Base-by-base conservation (phyloP, 495 filamentous ascomycete species). In the Aspergillus affinis region DNA sequence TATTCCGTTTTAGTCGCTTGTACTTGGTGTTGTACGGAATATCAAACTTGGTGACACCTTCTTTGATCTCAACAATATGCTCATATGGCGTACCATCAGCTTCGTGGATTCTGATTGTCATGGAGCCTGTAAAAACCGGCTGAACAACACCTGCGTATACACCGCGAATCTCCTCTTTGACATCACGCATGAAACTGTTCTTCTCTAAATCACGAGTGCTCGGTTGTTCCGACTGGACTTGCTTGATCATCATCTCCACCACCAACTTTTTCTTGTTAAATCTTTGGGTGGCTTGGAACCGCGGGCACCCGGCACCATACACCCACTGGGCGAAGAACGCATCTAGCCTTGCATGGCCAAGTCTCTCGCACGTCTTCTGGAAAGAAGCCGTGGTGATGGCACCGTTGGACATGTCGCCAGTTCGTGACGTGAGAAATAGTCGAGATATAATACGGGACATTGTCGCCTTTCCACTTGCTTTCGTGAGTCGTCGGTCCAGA, bases 21-120 rank as follows among this genome's bases (percentile, higher is more conserved):
- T 99, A 99, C 69, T 99, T 99, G 0, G 94, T 99, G 68, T 98
- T 98, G 68, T 99, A 99, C 15, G 93, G 92, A 58, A 99, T 97
- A 50, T 97, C 92, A 58, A 97, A 88, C 58, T 86, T 89, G 7
- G 87, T 89, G 45, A 83, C 79, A 8, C 86, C 85, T 57, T 97
- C 92, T 63, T 91, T 92, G 69, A 99, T 95, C 57, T 96, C 90
- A 26, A 97, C 90, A 63, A 97, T 96, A 68, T 99, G 94, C 73
- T 99, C 94, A 71, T 99, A 99, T 20, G 94, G 94, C 3, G 95
- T 98, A 17, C 94, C 94, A 69, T 99, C 95, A 26, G 94, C 95
- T 75, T 99, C 94, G 76, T 99, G 94, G 61, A 99, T 97, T 49
- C 95, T 84, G 64, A 99, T 90, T 0, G 94, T 98, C 89, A 98